Evolutionary conservation across 2,329 filamentous ascomycete species (phyloP).

Genomic region (Periconia sp.): DNA sequence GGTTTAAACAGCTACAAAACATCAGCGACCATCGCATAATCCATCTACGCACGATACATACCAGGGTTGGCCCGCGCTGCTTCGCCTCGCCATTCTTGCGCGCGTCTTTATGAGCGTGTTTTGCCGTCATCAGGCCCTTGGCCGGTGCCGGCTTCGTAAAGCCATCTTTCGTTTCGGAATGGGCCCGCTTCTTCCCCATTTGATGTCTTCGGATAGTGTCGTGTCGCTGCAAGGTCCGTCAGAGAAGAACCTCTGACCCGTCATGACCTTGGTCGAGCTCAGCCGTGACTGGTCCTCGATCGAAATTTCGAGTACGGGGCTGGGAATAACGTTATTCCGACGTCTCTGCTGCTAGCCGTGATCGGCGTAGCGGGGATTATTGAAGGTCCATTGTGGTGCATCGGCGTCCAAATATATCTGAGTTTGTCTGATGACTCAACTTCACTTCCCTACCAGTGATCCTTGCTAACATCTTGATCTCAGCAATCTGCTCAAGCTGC

Average conservation of each 20-base stretch:
- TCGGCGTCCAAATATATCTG: too few relatives aligned
- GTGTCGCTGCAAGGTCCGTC: slow-evolving; percentile 43
- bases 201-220: slow-evolving; percentile 32
- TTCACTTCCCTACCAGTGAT: too few relatives aligned
- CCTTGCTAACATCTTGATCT: too few relatives aligned
- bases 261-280: slow-evolving; percentile 36
- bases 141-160: slow-evolving; percentile 44
- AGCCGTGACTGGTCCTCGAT: slow-evolving; percentile 16
- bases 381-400: slow-evolving; percentile 21
- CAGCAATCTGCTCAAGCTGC: too few relatives aligned
- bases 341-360: slow-evolving; percentile 20
- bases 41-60: slow-evolving; percentile 20
- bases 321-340: slow-evolving; percentile 29
- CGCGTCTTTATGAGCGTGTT: slow-evolving; percentile 33
- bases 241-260: slow-evolving; percentile 46
- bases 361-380: slow-evolving; percentile 22
- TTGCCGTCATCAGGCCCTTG: slow-evolving; percentile 31
- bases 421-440: too few relatives aligned
- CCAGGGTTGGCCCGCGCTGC: slow-evolving; percentile 37
- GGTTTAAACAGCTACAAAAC: slow-evolving; percentile 63
- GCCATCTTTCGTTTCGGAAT: slow-evolving; percentile 49
- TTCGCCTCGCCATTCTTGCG: slow-evolving; percentile 41
- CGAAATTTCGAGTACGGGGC: slow-evolving; percentile 28
- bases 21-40: slow-evolving; percentile 23
- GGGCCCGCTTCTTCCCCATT: slow-evolving; percentile 51